Base-by-base conservation (phyloP, 805 yeast species). In the Spathaspora passalidarum region DNA sequence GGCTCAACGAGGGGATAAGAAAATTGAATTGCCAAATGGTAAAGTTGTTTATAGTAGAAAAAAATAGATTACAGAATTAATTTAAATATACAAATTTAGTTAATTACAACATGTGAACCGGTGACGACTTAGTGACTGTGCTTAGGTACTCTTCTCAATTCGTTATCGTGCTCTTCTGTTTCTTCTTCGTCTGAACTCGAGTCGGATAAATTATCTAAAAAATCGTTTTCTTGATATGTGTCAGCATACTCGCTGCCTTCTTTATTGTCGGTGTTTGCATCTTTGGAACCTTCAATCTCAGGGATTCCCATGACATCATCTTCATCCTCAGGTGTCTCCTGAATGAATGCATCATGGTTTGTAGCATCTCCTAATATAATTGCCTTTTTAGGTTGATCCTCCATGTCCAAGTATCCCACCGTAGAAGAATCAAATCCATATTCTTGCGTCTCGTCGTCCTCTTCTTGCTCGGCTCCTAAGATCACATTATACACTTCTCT, bases 401-500 rank as follows among this genome's bases (percentile, higher is more conserved):
- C 14, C 50, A 61, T 51, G 51, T 69, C 74, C 49, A 72, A 58
- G 56, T 66, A 62, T 29, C 70, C 72, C 35, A 65, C 74, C 16
- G 65, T 68, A 34, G 67, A 61, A 20, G 69, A 56, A 51, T 71
- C 69, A 45, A 56, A 57, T 9, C 59, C 63, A 44, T 46, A 53
- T 14, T 50, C 53, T 20, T 46, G 44, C 36, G 32, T 42, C 14
- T 38, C 45, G 21, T 55, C 49, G 37, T 56, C 55, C 44, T 59
- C 56, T 35, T 65, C 57, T 14, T 63, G 65, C 19, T 63, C 73
- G 11, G 80, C 78, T 3, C 84, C 84, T 23, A 79, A 59, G 2
- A 79, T 82, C 21, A 76, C 81, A 57, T 78, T 79, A 55, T 79
- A 79, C 62, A 78, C 72, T 43, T 78, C 79, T 49, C 82, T 68